phyloP scores from a whole-genome alignment of 768 basidiomycete genomes.

The Lactarius trivialis region DNA sequence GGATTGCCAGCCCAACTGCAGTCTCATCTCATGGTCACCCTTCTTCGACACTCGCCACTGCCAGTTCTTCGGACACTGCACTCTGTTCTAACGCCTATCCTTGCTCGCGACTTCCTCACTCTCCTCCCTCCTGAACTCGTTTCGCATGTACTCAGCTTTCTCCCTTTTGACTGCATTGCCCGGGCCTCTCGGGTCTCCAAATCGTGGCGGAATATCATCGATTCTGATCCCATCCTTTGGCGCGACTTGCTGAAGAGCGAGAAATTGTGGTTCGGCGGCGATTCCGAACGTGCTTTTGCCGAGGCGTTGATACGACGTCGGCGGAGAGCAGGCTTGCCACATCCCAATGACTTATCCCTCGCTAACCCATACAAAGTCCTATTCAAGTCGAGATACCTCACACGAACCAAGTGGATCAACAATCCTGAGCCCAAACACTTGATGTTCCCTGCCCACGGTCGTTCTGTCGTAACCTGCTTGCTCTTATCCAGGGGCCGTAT shows the following conservation, averaged over 20 bases:
- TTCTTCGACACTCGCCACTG: constrained; percentile 86
- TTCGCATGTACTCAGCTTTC: constrained; percentile 78
- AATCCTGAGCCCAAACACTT: constrained; percentile 67
- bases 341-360: constrained; percentile 51
- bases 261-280: constrained; percentile 84
- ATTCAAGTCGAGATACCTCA: constrained; percentile 85
- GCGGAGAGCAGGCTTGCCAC: constrained; percentile 34
- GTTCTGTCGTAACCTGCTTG: constrained; percentile 90
- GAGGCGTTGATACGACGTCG: constrained; percentile 61
- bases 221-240: constrained; percentile 88
- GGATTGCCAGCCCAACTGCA: constrained; percentile 75
- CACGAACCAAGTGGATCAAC: constrained; percentile 73
- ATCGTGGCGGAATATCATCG: constrained; percentile 87
- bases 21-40: constrained; percentile 88
- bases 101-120: constrained; percentile 92
- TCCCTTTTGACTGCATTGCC: constrained; percentile 76
- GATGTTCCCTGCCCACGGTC: constrained; percentile 83
- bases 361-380: constrained; percentile 88
- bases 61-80: constrained; percentile 87
- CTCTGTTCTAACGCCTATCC: constrained; percentile 79
- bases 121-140: constrained; percentile 89
- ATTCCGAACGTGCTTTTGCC: constrained; percentile 77
- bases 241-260: constrained; percentile 76
- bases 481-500: constrained; percentile 92
- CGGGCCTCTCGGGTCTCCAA: constrained; percentile 85